Conservation (phyloP, 1,284 basidiomycete species). For the Cutaneotrichosporon mucoides region DNA sequence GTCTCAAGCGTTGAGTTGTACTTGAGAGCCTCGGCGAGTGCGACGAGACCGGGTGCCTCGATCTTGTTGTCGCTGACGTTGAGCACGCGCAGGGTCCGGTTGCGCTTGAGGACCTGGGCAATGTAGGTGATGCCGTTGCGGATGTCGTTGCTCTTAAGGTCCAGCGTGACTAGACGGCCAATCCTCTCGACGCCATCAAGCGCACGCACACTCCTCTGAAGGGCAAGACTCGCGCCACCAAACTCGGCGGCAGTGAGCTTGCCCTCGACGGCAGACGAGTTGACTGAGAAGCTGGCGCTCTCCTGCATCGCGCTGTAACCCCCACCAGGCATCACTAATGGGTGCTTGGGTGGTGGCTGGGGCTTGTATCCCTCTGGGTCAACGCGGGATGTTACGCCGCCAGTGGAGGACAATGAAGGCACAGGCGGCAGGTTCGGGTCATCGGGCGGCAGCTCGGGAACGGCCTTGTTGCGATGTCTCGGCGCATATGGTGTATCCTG, state of each 20-base stretch:
- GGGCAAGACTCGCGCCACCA: slow-evolving; percentile 39
- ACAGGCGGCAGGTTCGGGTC: slow-evolving; percentile 34
- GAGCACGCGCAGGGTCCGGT: slow-evolving; percentile 87
- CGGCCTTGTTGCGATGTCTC: slow-evolving; percentile 2
- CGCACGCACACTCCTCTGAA: slow-evolving; percentile 67
- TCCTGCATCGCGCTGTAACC: slow-evolving; percentile 37
- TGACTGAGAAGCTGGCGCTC: slow-evolving; percentile 14
- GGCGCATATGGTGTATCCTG: slow-evolving; percentile 2
- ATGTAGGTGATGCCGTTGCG: slow-evolving; percentile 83
- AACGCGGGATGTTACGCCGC: slow-evolving; percentile 71
- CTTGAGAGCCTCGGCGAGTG: slow-evolving; percentile 90
- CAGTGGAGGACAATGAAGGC: slow-evolving; percentile 64
- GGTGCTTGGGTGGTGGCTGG: slow-evolving; percentile 34
- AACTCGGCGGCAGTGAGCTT: slow-evolving; percentile 24
- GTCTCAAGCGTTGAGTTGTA: slow-evolving; percentile 93
- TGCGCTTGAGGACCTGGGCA: slow-evolving; percentile 91
- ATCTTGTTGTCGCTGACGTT: slow-evolving; percentile 93
- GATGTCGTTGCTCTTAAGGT: slow-evolving; percentile 87
- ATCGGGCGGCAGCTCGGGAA: slow-evolving; percentile 12
- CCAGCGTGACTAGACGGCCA: slow-evolving; percentile 79
- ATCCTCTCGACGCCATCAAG: slow-evolving; percentile 77
- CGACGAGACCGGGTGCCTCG: slow-evolving; percentile 72
- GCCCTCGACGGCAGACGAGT: slow-evolving; percentile 28
- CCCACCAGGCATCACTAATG: slow-evolving; percentile 32
- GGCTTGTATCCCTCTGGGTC: slow-evolving; percentile 45